phyloP scores from a whole-genome alignment of 768 basidiomycete genomes.

The Rhodotorula kratochvilovae region DNA sequence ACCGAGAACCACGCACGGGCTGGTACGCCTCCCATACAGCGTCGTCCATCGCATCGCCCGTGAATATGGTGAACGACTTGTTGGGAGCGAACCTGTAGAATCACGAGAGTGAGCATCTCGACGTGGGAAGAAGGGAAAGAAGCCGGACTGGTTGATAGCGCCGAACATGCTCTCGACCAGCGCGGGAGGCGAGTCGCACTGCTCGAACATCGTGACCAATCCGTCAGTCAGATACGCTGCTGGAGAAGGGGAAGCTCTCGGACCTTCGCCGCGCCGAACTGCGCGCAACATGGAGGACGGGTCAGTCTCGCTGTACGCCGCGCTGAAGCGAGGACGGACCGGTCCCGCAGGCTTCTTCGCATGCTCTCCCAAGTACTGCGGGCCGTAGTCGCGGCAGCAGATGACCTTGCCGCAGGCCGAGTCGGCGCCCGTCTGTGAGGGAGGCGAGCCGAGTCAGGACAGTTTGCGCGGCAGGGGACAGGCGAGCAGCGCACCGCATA shows the following conservation, averaged over 20 bases:
- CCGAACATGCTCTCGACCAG: constrained; percentile 57
- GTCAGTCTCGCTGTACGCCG: no score
- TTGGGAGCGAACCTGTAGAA: constrained; percentile 21
- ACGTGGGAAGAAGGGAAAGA: neutral
- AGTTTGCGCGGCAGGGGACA: neutral
- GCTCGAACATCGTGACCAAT: neutral
- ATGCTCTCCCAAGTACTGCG: constrained; percentile 45
- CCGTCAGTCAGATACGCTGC: no score
- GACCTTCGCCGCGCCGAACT: constrained; percentile 33
- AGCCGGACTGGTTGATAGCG: constrained; percentile 47
- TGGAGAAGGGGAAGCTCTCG: no score
- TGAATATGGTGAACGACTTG: constrained; percentile 57
- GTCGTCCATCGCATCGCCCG: constrained; percentile 60
- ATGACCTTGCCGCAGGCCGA: constrained; percentile 61
- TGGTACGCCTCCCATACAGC: constrained; percentile 40
- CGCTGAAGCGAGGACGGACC: constrained; percentile 2
- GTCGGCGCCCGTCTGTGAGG: constrained; percentile 54
- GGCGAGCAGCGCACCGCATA: constrained; percentile 52
- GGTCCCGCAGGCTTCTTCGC: constrained; percentile 53
- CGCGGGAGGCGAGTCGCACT: constrained; percentile 56
- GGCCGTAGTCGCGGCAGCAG: constrained; percentile 58
- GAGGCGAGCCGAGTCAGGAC: no score
- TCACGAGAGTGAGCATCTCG: no score
- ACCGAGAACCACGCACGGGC: constrained; percentile 16
- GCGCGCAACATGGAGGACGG: neutral